Base-by-base conservation (phyloP, 208 protist species). In the Acanthamoeba comandoni region DNA sequence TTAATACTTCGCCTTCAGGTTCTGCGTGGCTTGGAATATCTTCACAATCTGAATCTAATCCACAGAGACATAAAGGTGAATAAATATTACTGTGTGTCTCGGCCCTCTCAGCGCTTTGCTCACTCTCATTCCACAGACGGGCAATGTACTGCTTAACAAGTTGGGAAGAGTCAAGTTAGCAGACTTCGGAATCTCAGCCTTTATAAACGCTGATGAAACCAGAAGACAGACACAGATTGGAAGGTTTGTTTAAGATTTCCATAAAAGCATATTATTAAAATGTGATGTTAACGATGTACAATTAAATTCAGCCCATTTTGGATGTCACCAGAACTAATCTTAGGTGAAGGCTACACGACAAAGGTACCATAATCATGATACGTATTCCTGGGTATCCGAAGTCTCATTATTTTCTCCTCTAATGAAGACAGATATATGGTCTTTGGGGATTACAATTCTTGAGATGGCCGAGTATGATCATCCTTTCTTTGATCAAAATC, bases 241-340 rank as follows among this genome's bases (percentile, higher is more conserved):
- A 7, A 65, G 35, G 35, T 43, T 7, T 43, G 35, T 43, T 43
- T 1, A 43, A 43, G 5, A 43, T 43, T 43, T 1, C 5, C 35
- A 43, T 43, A 43, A 43, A 43, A 43, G 35, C 35, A 5, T 43
- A 43, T 43, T 5, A 43, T 43, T 43, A n/a, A n/a, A n/a, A n/a
- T n/a, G n/a, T n/a, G n/a, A n/a, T n/a, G n/a, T 43, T 43, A 43
- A 43, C 1, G 1, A 5, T 43, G 35, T 43, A 43, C 35, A 43
- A 43, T 7, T 43, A 5, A 43, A 43, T 43, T 43, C 35, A 85
- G 80, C 35, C 80, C 80, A 31, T 88, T 88, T 49, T 88, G 80
- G 80, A 88, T 88, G 80, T 88, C 80, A 9, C 80, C 80, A 4
- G 80, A 88, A 48, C 60, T 88, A n/a, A 88, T 88, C 39, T 49